Evolutionary conservation across 345 rosid genomes (phyloP), one percentile per base, ranked within the genome.

Genomic region (Aegle marmelos): DNA sequence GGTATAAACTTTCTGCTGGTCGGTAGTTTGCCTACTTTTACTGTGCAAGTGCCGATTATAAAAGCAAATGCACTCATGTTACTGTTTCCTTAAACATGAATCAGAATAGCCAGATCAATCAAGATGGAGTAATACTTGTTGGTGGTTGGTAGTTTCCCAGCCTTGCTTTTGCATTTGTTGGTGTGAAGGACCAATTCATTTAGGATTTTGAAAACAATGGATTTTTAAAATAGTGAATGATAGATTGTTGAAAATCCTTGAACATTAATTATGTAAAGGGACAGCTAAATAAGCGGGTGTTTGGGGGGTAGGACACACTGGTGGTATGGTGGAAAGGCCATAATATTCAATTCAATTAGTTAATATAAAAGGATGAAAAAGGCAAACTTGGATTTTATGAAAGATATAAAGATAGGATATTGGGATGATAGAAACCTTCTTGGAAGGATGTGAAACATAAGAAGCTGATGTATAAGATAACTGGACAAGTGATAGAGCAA

Each of bases 211-310:
- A 48, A 48, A 68, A 25, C 72, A 41, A 41, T 41, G 14, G 5
- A n/a, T 21, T 41, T 13, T 68, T 68, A 41, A 48, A 22, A 67
- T 25, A 41, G 57, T 41, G 9, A 68, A 71, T 27, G 27, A 48
- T 45, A 53, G 27, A 70, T 28, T 50, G 17, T 25, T 70, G 74
- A 30, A 30, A 70, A 70, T 70, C 74, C 74, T 27, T 53, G 21
- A 50, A 30, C 62, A 25, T 19, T 3, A 50, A 50, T 45, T 24
- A 28, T 17, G 73, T 70, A n/a, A 50, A 70, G 34, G 30, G 73
- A 50, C 19, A 36, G 28, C 70, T 37, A 21, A 66, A 67, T 30
- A 67, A 36, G 16, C 9, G 70, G 21, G 22, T 53, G 57, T 45
- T 4, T 45, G 50, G 50, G 13, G 50, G 50, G 3, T 45, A 13